These are phyloP conservation scores for Piromyces finnis DNA, from an alignment of 192 early-diverging fungal species.

Conservation along the genomic window DNA sequence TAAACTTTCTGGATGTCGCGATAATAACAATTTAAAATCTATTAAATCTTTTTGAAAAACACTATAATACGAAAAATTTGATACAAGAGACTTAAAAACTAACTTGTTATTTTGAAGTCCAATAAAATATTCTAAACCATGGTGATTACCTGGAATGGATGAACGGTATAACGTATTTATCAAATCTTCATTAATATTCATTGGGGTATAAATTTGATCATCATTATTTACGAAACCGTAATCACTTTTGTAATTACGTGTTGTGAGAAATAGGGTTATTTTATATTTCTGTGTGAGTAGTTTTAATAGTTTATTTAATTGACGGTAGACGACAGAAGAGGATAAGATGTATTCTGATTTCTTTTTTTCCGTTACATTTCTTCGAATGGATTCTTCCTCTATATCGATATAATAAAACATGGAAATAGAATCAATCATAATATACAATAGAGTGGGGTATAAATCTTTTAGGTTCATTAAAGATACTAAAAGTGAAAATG, in stretches of 20 bases:
- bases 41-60: not conserved
- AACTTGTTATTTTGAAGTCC: not conserved
- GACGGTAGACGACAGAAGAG: not conserved
- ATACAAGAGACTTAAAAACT: not conserved
- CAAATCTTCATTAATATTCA: not conserved
- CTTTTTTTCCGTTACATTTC: not conserved
- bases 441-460: not conserved
- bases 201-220: not conserved
- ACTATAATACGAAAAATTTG: not conserved
- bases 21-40: not conserved
- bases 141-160: not conserved
- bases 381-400: not conserved
- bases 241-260: not conserved
- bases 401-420: not conserved
- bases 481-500: not conserved
- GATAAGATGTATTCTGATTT: not conserved
- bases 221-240: not conserved
- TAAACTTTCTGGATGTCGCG: not conserved
- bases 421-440: not conserved
- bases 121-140: not conserved
- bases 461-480: not conserved
- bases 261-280: not conserved
- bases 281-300: not conserved
- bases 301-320: not conserved
- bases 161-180: not conserved